Conservation (phyloP, 1,284 basidiomycete species). For the Xanthoconium separans region DNA sequence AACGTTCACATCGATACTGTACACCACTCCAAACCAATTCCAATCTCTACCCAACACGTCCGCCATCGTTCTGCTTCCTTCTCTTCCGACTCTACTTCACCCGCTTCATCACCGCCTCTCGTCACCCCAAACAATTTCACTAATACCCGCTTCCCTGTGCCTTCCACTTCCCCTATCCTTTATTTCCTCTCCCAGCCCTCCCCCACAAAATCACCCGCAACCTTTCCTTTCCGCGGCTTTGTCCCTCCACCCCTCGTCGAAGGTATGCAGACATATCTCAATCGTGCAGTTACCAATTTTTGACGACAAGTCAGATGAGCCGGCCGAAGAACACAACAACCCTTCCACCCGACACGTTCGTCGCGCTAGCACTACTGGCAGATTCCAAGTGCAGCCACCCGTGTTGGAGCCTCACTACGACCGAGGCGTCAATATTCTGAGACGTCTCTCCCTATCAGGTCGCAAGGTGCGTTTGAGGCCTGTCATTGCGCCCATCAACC, state of each 20-base stretch:
- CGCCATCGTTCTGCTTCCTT: constrained; percentile 55
- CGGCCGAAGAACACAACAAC: constrained; percentile 41
- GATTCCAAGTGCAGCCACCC: constrained; percentile 43
- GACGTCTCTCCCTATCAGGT: constrained; percentile 68
- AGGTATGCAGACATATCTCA: constrained; percentile 42
- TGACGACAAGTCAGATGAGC: constrained; percentile 38
- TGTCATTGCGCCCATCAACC: too few species aligned
- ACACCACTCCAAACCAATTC: constrained; percentile 64
- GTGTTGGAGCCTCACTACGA: constrained; percentile 51
- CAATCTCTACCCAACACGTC: constrained; percentile 46
- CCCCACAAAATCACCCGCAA: constrained; percentile 41
- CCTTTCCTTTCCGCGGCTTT: constrained; percentile 64
- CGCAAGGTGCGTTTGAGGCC: constrained; percentile 48
- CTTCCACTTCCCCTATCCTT: constrained; percentile 66
- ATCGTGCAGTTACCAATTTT: too few species aligned
- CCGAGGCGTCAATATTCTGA: constrained; percentile 63
- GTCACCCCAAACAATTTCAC: constrained; percentile 34
- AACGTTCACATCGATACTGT: constrained; percentile 7
- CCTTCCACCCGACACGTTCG: constrained; percentile 48
- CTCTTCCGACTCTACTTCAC: constrained; percentile 54
- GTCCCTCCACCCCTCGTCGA: constrained; percentile 56
- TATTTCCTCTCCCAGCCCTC: constrained; percentile 67
- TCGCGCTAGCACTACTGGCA: constrained; percentile 48
- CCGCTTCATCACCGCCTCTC: constrained; percentile 47
- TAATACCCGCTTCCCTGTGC: constrained; percentile 46